Evolutionary conservation across 1,139 yeast species (phyloP).

Genomic region (Arxiozyma bovina): DNA sequence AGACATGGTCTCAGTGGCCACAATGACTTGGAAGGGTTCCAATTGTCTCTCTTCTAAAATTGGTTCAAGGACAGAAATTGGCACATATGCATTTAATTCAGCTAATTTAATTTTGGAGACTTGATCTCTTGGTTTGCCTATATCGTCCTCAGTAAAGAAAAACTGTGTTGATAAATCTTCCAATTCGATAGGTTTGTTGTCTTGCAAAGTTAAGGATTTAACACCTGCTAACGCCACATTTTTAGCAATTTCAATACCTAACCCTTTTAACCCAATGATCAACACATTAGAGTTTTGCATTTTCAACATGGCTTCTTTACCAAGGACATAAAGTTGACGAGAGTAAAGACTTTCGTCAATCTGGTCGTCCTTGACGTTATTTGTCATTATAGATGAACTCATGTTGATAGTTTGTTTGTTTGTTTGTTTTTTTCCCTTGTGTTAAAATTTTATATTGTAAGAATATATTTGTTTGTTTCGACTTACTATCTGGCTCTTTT

Average conservation of each 20-base stretch:
- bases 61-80: conserved; percentile 59
- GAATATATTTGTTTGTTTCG: background rate
- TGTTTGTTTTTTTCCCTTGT: background rate
- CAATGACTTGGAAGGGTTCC: conserved; percentile 65
- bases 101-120: conserved; percentile 59
- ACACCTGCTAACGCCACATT: conserved; percentile 97
- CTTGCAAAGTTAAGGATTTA: conserved; percentile 80
- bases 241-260: conserved; percentile 93
- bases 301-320: conserved; percentile 94
- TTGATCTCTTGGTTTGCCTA: conserved; percentile 70
- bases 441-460: background rate
- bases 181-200: conserved; percentile 59
- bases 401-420: background rate
- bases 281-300: conserved; percentile 90
- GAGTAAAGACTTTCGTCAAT: conserved; percentile 94
- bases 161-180: conserved; percentile 84
- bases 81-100: conserved; percentile 85
- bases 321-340: conserved; percentile 87
- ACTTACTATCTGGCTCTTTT: too few relatives aligned
- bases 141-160: conserved; percentile 59
- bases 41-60: conserved; percentile 45
- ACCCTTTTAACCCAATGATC: conserved; percentile 78
- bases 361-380: conserved; percentile 24
- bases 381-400: background rate
- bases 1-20: conserved; percentile 63